These are phyloP conservation scores for Ophiorrhiza pumila DNA, from an alignment of 257 asterid genomes.

Conservation along the genomic window DNA sequence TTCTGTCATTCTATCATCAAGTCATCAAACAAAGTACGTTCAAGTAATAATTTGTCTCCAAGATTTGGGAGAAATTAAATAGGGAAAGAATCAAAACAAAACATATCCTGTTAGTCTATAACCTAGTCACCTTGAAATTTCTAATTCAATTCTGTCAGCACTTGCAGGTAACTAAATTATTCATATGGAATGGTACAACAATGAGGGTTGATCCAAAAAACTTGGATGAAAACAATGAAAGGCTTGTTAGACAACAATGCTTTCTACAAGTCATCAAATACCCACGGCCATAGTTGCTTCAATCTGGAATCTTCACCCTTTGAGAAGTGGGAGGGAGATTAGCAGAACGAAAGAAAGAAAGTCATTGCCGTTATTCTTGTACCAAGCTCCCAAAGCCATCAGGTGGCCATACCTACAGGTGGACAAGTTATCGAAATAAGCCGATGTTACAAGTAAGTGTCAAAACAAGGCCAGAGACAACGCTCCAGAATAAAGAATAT, in stretches of 20 bases:
- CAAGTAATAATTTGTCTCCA: background rate
- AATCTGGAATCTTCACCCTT: background rate
- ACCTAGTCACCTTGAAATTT: background rate
- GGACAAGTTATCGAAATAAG: conserved; percentile 1
- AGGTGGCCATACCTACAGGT: conserved; percentile 90
- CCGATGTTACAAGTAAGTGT: background rate
- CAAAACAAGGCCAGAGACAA: background rate
- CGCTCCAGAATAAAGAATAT: background rate
- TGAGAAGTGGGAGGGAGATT: background rate
- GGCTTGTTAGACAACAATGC: background rate
- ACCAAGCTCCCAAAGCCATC: conserved; percentile 63
- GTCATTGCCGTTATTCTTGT: conserved; percentile 20
- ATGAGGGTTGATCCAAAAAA: background rate
- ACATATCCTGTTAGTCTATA: background rate
- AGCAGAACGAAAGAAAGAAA: background rate
- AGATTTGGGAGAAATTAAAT: background rate
- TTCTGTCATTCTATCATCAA: background rate
- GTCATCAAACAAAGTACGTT: background rate
- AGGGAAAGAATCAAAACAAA: background rate
- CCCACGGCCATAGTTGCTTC: background rate
- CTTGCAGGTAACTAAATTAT: background rate
- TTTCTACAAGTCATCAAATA: background rate
- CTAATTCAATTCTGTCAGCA: background rate
- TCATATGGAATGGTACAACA: background rate
- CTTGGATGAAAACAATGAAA: background rate